A percentile compares a stretch with the other conserved stretches of the same genome.
phyloP scores from a whole-genome alignment of 2,329 filamentous ascomycete species.

The Botrytis elliptica region DNA sequence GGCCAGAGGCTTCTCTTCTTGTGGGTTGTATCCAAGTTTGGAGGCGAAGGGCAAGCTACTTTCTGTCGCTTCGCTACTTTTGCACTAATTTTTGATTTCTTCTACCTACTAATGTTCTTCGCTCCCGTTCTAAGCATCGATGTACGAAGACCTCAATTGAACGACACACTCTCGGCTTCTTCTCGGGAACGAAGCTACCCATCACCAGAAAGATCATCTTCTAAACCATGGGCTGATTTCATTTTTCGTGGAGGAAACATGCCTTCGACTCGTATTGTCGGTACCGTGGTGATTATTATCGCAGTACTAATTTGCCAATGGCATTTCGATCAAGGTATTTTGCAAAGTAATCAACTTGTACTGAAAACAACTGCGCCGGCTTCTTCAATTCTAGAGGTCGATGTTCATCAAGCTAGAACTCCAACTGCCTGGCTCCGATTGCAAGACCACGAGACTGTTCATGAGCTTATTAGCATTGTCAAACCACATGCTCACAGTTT shows the following conservation, averaged over 20 bases:
- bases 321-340: slow-evolving; percentile 62
- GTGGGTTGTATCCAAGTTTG: slow-evolving; percentile 56
- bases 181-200: slow-evolving; percentile 41
- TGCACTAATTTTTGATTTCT: slow-evolving; percentile 73
- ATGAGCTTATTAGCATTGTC: slow-evolving; percentile 72
- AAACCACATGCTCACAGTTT: slow-evolving; percentile 71
- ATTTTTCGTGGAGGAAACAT: slow-evolving; percentile 64
- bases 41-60: slow-evolving; percentile 60
- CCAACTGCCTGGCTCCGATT: slow-evolving; percentile 73
- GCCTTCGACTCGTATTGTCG: slow-evolving; percentile 71
- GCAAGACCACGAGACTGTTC: slow-evolving; percentile 76
- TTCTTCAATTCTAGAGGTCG: slow-evolving; percentile 49
- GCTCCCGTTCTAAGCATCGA: slow-evolving; percentile 77
- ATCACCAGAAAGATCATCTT: slow-evolving; percentile 31
- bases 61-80: slow-evolving; percentile 77
- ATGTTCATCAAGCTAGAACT: slow-evolving; percentile 72
- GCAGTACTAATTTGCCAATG: slow-evolving; percentile 73
- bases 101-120: slow-evolving; percentile 79
- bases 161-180: slow-evolving; percentile 53
- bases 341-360: slow-evolving; percentile 32
- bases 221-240: slow-evolving; percentile 57
- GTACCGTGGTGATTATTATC: slow-evolving; percentile 68
- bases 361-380: not conserved
- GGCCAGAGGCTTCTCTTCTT: slow-evolving; percentile 68
- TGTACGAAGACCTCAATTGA: slow-evolving; percentile 73